Evolutionary conservation across 179 eudicot genomes (phyloP), one percentile per base, ranked within the genome.

Genomic region (Beta lomatogona): DNA sequence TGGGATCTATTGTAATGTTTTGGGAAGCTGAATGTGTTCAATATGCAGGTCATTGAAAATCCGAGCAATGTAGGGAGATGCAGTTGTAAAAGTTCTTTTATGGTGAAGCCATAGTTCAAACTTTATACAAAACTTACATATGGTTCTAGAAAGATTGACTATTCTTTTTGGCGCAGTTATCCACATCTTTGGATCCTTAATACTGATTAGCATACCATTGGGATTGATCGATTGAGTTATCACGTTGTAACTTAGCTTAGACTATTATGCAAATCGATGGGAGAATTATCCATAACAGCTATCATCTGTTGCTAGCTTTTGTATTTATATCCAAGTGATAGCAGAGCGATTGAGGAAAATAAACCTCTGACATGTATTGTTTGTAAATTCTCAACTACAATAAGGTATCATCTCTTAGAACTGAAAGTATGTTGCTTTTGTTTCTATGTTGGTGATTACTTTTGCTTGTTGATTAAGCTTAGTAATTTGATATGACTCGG

Each of bases 31-130:
- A 53, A 28, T 71, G 52, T 55, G 10, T 44, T 78, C 36, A 15
- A 77, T 80, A 70, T 85, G 88, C 92, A 94, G 98, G 98, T 94
- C 76, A 75, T 89, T 36, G 79, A 86, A 77, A 94, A 94, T 88
- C 98, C 98, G 78, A 94, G 98, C 84, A 97, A 95, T 50, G 93
- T 94, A 45, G 97, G 98, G 80, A 97, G 98, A 31, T 94, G 98
- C 86, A 90, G 98, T 84, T 94, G 97, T 83, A 94, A 94, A 85
- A 94, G 95, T 79, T 94, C 98, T 41, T 94, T 94, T 86, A 92
- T 90, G 95, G 93, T 89, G 81, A 88, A 93, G 83, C 87, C 88
- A 78, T 55, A 59, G 31, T 59, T 21, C 69, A 78, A 44, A 53
- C 61, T 1, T 54, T 5, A 22, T 13, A 58, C 19, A 3, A 36